These are phyloP conservation scores for Fusarium chaquense DNA, from an alignment of 2,329 filamentous ascomycete species.

Conservation along the genomic window DNA sequence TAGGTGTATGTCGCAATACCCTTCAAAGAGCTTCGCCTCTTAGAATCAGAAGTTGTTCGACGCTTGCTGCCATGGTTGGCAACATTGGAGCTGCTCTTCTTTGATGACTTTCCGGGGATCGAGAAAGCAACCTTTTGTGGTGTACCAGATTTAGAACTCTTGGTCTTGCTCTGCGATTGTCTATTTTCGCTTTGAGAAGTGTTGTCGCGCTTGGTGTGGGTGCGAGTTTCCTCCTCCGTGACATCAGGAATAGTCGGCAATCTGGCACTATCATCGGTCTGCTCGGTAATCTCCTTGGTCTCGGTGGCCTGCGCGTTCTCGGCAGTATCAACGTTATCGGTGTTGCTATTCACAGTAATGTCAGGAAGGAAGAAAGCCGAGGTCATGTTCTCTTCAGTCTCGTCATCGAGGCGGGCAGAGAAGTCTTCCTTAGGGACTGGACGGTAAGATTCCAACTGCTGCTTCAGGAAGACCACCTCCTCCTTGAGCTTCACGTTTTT, in stretches of 20 bases:
- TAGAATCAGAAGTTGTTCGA: constrained; percentile 47
- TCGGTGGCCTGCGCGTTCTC: constrained; percentile 52
- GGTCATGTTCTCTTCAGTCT: constrained; percentile 66
- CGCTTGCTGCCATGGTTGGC: constrained; percentile 60
- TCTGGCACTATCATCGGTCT: constrained; percentile 51
- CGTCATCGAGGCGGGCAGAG: constrained; percentile 52
- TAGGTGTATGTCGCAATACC: constrained; percentile 33
- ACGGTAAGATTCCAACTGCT: constrained; percentile 59
- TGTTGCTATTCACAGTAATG: constrained; percentile 64
- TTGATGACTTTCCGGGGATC: constrained; percentile 53
- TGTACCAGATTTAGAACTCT: constrained; percentile 41
- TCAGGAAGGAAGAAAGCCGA: constrained; percentile 70
- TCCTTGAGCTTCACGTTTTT: constrained; percentile 62
- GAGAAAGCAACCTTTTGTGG: constrained; percentile 58
- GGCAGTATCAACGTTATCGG: constrained; percentile 28
- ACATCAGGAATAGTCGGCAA: constrained; percentile 47
- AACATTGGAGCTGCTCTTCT: constrained; percentile 49
- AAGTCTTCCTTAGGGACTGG: constrained; percentile 55
- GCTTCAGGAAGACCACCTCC: constrained; percentile 60
- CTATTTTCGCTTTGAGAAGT: constrained; percentile 48
- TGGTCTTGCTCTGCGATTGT: constrained; percentile 48
- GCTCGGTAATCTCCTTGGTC: constrained; percentile 50
- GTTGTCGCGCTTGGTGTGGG: constrained; percentile 48
- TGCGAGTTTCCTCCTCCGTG: constrained; percentile 47
- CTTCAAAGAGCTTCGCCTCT: constrained; percentile 40